Evolutionary conservation across 768 basidiomycete species (phyloP), one percentile per base, ranked within the genome.

Genomic region (Sporobolomyces phaffii): DNA sequence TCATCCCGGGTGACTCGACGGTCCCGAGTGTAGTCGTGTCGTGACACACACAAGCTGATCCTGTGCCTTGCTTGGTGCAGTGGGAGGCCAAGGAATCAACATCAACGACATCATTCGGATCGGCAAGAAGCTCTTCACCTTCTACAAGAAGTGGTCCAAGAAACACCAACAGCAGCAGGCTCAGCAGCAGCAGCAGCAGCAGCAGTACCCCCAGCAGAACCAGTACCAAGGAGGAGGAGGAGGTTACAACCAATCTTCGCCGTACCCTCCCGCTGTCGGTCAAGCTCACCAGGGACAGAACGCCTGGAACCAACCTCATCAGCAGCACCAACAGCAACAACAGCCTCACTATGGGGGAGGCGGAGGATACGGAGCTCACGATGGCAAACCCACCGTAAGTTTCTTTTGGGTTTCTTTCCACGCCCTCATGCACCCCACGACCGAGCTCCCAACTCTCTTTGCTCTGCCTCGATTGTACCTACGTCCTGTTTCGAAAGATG

Each of bases 311-410:
- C 44, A 60, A 1, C 50, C 41, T 0, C 68, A 64, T 22, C 52
- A 29, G 14, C 36, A 36, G 36, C 20, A 14, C 11, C 61, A 45
- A 28, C 48, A 38, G 22, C 29, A 34, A 5, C 34, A 38, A 44
- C 24, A 38, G 20, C 18, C 24, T 14, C 38, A 57, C 28, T 10
- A 49, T 0, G n/a, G n/a, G n/a, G n/a, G n/a, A n/a, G n/a, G n/a
- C n/a, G n/a, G n/a, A n/a, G n/a, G n/a, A n/a, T 71, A 71, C 36
- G 70, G 70, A 6, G 48, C 62, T 18, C 60, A 68, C 18, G 65
- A 72, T 49, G 70, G 70, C 1, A 66, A 63, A 18, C 59, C 70
- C 5, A 72, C 70, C 33, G 70, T 71, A 45, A 60, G 70, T 47
- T 18, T 24, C n/a, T n/a, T n/a, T n/a, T n/a, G n/a, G n/a, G n/a